Percentiles rank a stretch among this genome's conserved stretches.
Conservation (phyloP, 1,139 yeast genomes). For the Kodamaea derodonti region DNA sequence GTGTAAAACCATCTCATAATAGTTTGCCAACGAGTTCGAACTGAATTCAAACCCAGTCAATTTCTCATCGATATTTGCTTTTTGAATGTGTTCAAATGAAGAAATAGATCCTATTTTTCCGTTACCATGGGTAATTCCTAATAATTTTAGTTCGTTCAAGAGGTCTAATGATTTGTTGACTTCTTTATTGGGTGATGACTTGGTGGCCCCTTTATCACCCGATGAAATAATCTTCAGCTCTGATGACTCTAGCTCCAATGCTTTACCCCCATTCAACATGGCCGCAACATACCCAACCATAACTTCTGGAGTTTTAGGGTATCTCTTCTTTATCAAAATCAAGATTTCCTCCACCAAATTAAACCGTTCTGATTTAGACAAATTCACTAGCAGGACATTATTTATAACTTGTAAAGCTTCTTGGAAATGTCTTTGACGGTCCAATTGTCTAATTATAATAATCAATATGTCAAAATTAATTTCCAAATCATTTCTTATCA, state of each 20-base stretch:
- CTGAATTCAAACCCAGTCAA: conserved; percentile 25
- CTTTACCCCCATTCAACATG: conserved; percentile 18
- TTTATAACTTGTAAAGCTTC: conserved; percentile 38
- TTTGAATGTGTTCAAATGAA: conserved; percentile 13
- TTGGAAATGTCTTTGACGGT: conserved; percentile 26
- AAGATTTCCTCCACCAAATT: conserved; percentile 30
- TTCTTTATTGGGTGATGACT: neutral
- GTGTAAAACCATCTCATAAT: conserved; percentile 25
- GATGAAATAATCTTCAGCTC: neutral
- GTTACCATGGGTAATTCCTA: conserved; percentile 20
- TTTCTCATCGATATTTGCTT: conserved; percentile 30
- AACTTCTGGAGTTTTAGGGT: conserved; percentile 31
- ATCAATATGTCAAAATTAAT: conserved; percentile 24
- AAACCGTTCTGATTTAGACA: conserved; percentile 17
- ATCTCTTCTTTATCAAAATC: conserved; percentile 28
- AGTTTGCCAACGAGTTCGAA: conserved; percentile 20
- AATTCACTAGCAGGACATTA: conserved; percentile 22
- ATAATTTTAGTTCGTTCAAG: conserved; percentile 24
- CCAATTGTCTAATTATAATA: conserved; percentile 25
- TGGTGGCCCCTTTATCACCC: conserved; percentile 2
- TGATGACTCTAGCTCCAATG: neutral
- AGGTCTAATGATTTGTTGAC: conserved; percentile 11
- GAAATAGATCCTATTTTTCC: conserved; percentile 14
- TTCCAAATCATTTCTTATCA: conserved; percentile 26
- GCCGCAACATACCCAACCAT: conserved; percentile 37